These are phyloP conservation scores for Lathyrus oleraceus DNA, from an alignment of 306 rosid genomes.

Conservation along the genomic window DNA sequence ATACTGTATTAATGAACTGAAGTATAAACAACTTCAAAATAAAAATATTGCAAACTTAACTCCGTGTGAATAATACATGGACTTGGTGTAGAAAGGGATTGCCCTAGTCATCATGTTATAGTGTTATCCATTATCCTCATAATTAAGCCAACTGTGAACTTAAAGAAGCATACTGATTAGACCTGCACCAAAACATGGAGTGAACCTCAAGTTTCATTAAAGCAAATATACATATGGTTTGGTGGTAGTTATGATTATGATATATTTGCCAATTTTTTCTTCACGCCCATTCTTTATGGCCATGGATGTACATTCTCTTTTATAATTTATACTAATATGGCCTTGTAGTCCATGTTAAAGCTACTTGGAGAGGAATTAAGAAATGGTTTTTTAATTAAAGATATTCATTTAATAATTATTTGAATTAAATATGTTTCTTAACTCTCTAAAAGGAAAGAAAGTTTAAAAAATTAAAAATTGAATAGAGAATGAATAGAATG, in stretches of 20 bases:
- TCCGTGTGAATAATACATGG: neutral
- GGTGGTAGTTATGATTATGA: conserved; percentile 53
- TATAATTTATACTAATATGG: neutral
- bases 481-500: too few species aligned
- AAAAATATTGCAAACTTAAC: neutral
- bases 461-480: too few species aligned
- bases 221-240: conserved; percentile 30
- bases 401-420: neutral
- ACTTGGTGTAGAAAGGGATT: neutral
- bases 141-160: conserved; percentile 15
- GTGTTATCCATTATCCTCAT: conserved; percentile 27
- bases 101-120: conserved; percentile 14
- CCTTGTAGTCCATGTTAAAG: neutral
- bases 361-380: neutral
- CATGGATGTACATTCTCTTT: conserved; percentile 14
- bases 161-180: conserved; percentile 42
- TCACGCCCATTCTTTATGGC: conserved; percentile 10
- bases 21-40: neutral
- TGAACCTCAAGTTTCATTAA: conserved; percentile 50
- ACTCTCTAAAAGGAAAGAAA: too few species aligned
- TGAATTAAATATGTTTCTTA: too few species aligned
- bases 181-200: conserved; percentile 15
- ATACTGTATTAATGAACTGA: neutral
- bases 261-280: conserved; percentile 23
- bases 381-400: neutral